Base-by-base conservation (phyloP, 73 alveolate species). In the Paramecium primaurelia region DNA sequence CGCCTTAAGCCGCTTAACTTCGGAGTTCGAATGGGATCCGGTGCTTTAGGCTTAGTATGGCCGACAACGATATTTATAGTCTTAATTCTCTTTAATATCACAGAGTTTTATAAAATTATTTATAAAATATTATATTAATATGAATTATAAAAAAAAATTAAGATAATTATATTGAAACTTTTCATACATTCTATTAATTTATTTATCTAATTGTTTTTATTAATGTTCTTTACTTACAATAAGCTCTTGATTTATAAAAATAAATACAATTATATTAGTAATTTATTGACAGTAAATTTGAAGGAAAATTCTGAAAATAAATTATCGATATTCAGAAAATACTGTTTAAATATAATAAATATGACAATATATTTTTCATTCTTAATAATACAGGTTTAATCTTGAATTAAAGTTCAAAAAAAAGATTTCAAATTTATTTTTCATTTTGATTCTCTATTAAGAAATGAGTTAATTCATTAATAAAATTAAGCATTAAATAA, bases 21-120 rank as follows among this genome's bases (percentile, higher is more conserved):
- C 99, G 98, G 99, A 98, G 99, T 97, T 98, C 99, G 99, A 99
- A 97, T 95, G 99, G 99, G 99, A 98, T 98, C 99, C 97, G 99
- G 99, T 98, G 99, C 99, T 83, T 96, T 97, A 94, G 99, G 97
- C 98, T 92, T 97, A 97, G 99, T 97, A 96, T 97, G 99, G 98
- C 98, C 99, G 99, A 97, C 96, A 97, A 97, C 98, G 84, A 68
- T 68, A 68, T 68, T 68, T 25, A 22, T 8, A 1, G 1, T 16
- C 1, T 54, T 11, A 1, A 4, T 12, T 49, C 59, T 49, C 59
- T 49, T 49, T 49, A 14, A 49, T 49, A 49, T 12, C 59, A 11
- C 59, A 10, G 10, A 40, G 16, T 40, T 40, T 22, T 8, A 40
- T 6, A 0, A 7, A 6, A 40, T 1, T 7, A 6, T 40, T 2